These are phyloP conservation scores for Verticillium klebahnii DNA, from an alignment of 2,329 filamentous ascomycete genomes.

Conservation along the genomic window DNA sequence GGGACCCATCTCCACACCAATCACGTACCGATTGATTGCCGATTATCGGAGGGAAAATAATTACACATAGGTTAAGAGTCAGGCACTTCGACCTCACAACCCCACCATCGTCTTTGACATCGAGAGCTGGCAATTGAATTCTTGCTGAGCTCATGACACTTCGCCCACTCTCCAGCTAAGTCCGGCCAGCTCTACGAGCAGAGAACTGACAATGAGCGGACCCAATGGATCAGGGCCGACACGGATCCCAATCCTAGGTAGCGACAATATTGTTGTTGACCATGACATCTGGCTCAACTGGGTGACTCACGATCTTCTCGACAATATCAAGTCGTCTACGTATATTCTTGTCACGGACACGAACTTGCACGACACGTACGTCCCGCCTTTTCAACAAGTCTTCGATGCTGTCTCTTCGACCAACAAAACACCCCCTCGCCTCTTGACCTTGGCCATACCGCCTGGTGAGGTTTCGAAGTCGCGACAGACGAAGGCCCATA, in stretches of 20 bases:
- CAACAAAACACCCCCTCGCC: conserved; percentile 41
- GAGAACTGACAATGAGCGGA: conserved; percentile 7
- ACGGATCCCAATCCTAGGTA: conserved; percentile 76
- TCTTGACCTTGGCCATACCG: conserved; percentile 81
- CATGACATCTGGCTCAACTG: conserved; percentile 84
- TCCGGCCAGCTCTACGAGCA: not conserved
- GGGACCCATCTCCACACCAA: too few species aligned
- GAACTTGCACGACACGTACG: conserved; percentile 78
- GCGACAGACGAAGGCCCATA: conserved; percentile 86
- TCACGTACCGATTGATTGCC: too few species aligned
- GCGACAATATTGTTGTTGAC: conserved; percentile 87
- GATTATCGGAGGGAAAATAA: not conserved
- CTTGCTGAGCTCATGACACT: not conserved
- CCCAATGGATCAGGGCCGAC: conserved; percentile 35
- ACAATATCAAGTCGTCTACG: conserved; percentile 75
- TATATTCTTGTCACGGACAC: conserved; percentile 97
- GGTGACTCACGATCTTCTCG: conserved; percentile 75
- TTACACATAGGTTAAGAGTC: not conserved
- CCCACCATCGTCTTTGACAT: not conserved
- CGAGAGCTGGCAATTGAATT: not conserved
- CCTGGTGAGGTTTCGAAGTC: conserved; percentile 94
- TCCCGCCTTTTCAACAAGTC: conserved; percentile 61
- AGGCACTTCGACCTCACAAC: not conserved
- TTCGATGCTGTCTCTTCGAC: conserved; percentile 30
- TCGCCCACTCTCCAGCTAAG: not conserved